These are phyloP conservation scores for Metschnikowia arizonensis DNA, from an alignment of 805 yeast species.

Conservation along the genomic window DNA sequence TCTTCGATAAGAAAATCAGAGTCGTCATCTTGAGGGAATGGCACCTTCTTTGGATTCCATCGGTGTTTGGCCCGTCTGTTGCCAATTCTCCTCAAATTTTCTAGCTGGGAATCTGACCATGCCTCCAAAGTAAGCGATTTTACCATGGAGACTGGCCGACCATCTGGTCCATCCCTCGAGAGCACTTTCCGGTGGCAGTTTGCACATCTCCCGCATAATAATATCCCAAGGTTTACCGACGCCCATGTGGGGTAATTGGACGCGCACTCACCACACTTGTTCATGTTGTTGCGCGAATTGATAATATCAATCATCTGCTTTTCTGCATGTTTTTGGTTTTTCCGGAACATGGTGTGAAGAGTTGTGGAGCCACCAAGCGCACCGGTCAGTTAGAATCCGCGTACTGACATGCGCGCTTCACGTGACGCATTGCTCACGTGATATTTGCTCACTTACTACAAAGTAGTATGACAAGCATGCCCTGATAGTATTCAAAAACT, in stretches of 20 bases:
- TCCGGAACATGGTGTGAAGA: slow-evolving; percentile 27
- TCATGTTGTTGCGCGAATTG: slow-evolving; percentile 54
- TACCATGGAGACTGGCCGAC: slow-evolving; percentile 50
- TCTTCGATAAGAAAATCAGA: slow-evolving; percentile 50
- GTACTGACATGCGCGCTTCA: neutral
- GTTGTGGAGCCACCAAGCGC: neutral
- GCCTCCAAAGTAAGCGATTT: slow-evolving; percentile 70
- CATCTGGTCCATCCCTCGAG: slow-evolving; percentile 38
- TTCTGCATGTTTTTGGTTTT: slow-evolving; percentile 43
- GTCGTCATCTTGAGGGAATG: slow-evolving; percentile 75
- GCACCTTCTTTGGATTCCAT: slow-evolving; percentile 68
- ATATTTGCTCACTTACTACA: too few species aligned
- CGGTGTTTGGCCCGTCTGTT: slow-evolving; percentile 54
- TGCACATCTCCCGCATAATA: slow-evolving; percentile 83
- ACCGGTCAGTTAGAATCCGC: slow-evolving; percentile 1
- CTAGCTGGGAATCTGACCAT: slow-evolving; percentile 61
- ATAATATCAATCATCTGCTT: slow-evolving; percentile 55
- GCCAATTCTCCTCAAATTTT: slow-evolving; percentile 45
- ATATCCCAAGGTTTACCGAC: slow-evolving; percentile 53
- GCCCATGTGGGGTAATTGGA: slow-evolving; percentile 62
- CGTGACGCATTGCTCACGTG: too few species aligned
- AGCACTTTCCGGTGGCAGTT: slow-evolving; percentile 63
- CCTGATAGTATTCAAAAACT: too few species aligned
- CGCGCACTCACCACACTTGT: slow-evolving; percentile 79
- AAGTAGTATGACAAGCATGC: too few species aligned